phyloP scores from a whole-genome alignment of 202 grass and related monocot species.

The Carex arenaria region DNA sequence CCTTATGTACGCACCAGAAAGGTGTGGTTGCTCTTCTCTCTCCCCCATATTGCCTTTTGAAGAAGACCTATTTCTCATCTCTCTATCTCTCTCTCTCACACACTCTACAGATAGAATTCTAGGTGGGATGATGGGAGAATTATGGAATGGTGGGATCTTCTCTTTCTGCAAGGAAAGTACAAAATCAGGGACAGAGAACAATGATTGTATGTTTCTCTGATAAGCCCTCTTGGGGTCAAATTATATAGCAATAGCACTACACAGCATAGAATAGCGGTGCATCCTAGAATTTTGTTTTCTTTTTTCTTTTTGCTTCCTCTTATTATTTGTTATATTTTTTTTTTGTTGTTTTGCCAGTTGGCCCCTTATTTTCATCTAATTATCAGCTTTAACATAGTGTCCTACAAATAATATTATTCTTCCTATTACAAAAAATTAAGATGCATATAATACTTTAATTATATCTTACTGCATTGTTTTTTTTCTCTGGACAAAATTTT shows the following conservation, averaged over 20 bases:
- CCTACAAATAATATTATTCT: too few relatives aligned
- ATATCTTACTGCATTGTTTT: neutral
- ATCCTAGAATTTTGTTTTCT: conserved; percentile 20
- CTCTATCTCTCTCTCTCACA: conserved; percentile 8
- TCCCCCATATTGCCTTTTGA: conserved; percentile 20
- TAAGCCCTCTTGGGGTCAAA: conserved; percentile 22
- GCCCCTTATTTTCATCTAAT: neutral
- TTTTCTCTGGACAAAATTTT: neutral
- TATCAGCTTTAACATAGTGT: neutral
- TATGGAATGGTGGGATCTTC: conserved; percentile 5
- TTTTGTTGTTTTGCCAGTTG: neutral
- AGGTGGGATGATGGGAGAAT: conserved; percentile 18
- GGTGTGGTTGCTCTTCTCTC: conserved; percentile 47
- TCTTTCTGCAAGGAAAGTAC: conserved; percentile 25
- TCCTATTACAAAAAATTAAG: neutral
- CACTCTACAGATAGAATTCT: neutral
- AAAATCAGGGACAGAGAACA: conserved; percentile 16
- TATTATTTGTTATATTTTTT: neutral
- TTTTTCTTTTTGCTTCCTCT: neutral
- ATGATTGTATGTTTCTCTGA: conserved; percentile 14
- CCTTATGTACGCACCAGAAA: conserved; percentile 92
- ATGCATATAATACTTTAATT: neutral
- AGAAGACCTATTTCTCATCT: conserved; percentile 27
- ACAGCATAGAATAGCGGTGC: conserved; percentile 6
- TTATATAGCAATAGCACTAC: conserved; percentile 30